Conservation (phyloP, 2,329 filamentous ascomycete genomes). For the Neofusicoccum sp. region DNA sequence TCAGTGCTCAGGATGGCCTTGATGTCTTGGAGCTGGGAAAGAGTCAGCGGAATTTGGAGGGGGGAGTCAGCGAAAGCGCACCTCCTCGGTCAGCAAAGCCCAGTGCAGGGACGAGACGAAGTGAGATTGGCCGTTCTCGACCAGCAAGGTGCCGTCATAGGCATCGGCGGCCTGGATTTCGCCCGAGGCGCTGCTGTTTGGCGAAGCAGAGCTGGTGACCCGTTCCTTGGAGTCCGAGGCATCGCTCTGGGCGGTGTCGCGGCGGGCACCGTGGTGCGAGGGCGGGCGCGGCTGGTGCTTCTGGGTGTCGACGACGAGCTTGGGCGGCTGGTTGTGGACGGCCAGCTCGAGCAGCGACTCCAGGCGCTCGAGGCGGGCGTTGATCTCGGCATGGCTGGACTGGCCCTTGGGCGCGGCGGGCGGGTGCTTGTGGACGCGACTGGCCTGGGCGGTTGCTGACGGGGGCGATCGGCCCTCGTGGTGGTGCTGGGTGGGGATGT, state of each 20-base stretch:
- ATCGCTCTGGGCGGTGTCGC: conserved; percentile 21
- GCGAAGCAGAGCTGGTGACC: conserved; percentile 13
- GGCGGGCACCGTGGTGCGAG: not conserved
- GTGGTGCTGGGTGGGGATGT: conserved; percentile 19
- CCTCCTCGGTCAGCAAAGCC: conserved; percentile 40
- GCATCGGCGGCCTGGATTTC: conserved; percentile 37
- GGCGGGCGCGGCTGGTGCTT: not conserved
- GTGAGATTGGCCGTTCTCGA: conserved; percentile 38
- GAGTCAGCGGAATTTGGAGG: not conserved
- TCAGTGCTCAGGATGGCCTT: conserved; percentile 15
- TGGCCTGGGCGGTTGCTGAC: not conserved
- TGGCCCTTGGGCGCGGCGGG: conserved; percentile 17
- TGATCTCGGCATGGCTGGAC: conserved; percentile 32
- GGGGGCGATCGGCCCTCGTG: conserved; percentile 3
- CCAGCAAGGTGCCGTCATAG: conserved; percentile 35
- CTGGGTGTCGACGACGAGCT: not conserved
- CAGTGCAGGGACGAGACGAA: conserved; percentile 42
- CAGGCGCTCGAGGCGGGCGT: conserved; percentile 36
- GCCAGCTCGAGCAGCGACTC: conserved; percentile 32
- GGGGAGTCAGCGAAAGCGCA: conserved; percentile 21
- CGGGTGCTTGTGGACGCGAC: conserved; percentile 11
- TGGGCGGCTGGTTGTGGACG: conserved; percentile 2
- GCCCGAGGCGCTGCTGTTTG: conserved; percentile 21
- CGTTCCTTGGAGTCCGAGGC: conserved; percentile 18
- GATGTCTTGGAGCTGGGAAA: conserved; percentile 16